Evolutionary conservation across 352 stramenopile genomes (phyloP).

Genomic region (Phytophthora fragariaefolia): DNA sequence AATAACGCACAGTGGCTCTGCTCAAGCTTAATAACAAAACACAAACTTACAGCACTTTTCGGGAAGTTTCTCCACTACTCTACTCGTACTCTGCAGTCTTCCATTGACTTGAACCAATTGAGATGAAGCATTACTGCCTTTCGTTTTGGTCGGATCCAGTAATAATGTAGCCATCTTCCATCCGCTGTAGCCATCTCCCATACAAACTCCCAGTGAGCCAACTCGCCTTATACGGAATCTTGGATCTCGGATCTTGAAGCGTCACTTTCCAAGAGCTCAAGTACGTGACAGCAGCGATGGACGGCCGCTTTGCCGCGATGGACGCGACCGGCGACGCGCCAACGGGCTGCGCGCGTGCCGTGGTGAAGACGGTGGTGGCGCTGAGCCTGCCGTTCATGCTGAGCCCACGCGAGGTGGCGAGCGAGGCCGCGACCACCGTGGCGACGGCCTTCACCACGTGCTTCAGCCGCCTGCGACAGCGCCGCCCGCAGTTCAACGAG

Average conservation of each 20-base stretch:
- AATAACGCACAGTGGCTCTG: too few relatives aligned
- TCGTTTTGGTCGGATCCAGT: too few relatives aligned
- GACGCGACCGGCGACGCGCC: slow-evolving; percentile 18
- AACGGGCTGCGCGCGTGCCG: slow-evolving; percentile 30
- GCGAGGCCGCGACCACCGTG: slow-evolving; percentile 37
- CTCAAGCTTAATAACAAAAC: too few relatives aligned
- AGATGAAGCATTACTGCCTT: too few relatives aligned
- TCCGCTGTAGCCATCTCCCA: too few relatives aligned
- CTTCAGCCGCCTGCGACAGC: slow-evolving; percentile 52
- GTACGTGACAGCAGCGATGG: slow-evolving; percentile 17
- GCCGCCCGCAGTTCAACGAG: slow-evolving; percentile 69
- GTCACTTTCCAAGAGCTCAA: slow-evolving; percentile 28
- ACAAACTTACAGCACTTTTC: too few relatives aligned
- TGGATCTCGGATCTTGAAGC: slow-evolving; percentile 30
- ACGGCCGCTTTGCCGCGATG: slow-evolving; percentile 48
- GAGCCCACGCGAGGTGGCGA: slow-evolving; percentile 43
- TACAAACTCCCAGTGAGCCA: too few relatives aligned
- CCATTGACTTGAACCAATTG: too few relatives aligned
- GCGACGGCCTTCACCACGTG: slow-evolving; percentile 41
- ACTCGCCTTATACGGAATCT: slow-evolving; percentile 28
- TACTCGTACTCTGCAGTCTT: too few relatives aligned
- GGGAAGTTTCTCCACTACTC: too few relatives aligned
- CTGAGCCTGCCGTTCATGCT: slow-evolving; percentile 36
- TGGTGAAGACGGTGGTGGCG: slow-evolving; percentile 34
- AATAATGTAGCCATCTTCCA: too few relatives aligned